These are phyloP conservation scores for Oemleria cerasiformis DNA, from an alignment of 306 rosid genomes.

Conservation along the genomic window DNA sequence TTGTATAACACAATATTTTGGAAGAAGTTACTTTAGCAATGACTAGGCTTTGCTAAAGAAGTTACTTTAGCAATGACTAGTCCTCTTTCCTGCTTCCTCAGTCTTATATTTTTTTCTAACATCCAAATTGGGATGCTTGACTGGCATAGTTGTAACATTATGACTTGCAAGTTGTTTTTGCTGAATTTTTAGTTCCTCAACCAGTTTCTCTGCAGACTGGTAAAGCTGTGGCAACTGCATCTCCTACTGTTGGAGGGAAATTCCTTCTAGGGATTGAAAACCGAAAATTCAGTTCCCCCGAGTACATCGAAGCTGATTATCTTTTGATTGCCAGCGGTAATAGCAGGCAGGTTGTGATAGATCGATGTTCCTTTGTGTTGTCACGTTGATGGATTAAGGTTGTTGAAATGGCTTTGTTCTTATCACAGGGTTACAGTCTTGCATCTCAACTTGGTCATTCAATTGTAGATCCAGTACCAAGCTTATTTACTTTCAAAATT, in stretches of 20 bases:
- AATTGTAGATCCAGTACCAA: slow-evolving; percentile 79
- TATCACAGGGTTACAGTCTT: slow-evolving; percentile 71
- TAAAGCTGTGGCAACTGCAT: slow-evolving; percentile 57
- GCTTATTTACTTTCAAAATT: slow-evolving; percentile 87
- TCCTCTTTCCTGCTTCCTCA: not conserved
- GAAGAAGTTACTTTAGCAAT: not conserved
- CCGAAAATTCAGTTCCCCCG: slow-evolving; percentile 33
- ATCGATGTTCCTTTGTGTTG: slow-evolving; percentile 26
- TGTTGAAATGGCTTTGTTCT: slow-evolving; percentile 29
- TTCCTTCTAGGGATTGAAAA: slow-evolving; percentile 63
- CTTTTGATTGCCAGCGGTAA: slow-evolving; percentile 86
- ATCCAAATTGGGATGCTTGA: slow-evolving; percentile 8
- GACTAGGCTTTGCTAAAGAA: not conserved
- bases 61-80: not conserved
- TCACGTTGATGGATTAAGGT: slow-evolving; percentile 15
- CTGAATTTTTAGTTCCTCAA: slow-evolving; percentile 39
- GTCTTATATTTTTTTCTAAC: not conserved
- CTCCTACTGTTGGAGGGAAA: slow-evolving; percentile 45
- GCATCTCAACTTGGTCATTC: slow-evolving; percentile 95
- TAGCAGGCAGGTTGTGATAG: slow-evolving; percentile 70
- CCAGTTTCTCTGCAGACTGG: slow-evolving; percentile 82
- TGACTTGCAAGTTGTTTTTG: slow-evolving; percentile 18
- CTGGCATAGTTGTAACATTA: slow-evolving; percentile 1
- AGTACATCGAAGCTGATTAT: slow-evolving; percentile 71
- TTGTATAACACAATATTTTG: not conserved